Conservation (phyloP, 345 rosid genomes). For the Orychophragmus violaceus region DNA sequence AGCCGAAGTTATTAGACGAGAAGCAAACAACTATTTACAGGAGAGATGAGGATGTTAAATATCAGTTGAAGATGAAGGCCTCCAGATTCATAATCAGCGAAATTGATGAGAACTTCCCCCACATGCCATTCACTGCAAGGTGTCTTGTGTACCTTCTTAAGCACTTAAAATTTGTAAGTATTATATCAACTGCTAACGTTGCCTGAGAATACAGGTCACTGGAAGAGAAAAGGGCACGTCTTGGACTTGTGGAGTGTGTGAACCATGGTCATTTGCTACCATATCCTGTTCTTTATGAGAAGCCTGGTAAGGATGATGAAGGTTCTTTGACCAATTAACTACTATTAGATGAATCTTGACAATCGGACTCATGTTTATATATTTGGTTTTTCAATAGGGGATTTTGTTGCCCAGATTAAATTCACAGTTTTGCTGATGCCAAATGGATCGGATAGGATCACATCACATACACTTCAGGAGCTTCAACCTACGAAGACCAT, state of each 20-base stretch:
- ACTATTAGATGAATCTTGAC: not conserved
- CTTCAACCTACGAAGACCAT: constrained; percentile 65
- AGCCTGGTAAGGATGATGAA: constrained; percentile 51
- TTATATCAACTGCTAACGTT: not conserved
- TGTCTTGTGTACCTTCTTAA: constrained; percentile 22
- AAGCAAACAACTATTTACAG: constrained; percentile 90
- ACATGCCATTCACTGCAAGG: constrained; percentile 93
- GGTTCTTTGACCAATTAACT: not conserved
- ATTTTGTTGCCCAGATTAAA: constrained; percentile 80
- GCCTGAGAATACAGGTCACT: constrained; percentile 50
- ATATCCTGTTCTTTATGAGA: constrained; percentile 95
- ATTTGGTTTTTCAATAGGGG: constrained; percentile 41
- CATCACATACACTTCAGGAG: constrained; percentile 75
- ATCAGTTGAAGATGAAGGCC: constrained; percentile 96
- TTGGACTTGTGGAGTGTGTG: constrained; percentile 93
- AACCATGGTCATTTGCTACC: constrained; percentile 94
- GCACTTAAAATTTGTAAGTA: not conserved
- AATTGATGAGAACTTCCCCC: constrained; percentile 68
- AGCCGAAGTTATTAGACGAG: constrained; percentile 96
- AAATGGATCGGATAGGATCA: constrained; percentile 92
- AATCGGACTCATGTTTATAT: not conserved
- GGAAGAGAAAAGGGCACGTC: constrained; percentile 95
- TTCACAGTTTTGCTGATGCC: constrained; percentile 96
- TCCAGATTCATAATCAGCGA: constrained; percentile 97
- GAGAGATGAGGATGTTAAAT: constrained; percentile 77